Percentiles rank a stretch among this genome's conserved stretches.
Conservation (phyloP, 495 filamentous ascomycete genomes). For the Xylaria telfairii region DNA sequence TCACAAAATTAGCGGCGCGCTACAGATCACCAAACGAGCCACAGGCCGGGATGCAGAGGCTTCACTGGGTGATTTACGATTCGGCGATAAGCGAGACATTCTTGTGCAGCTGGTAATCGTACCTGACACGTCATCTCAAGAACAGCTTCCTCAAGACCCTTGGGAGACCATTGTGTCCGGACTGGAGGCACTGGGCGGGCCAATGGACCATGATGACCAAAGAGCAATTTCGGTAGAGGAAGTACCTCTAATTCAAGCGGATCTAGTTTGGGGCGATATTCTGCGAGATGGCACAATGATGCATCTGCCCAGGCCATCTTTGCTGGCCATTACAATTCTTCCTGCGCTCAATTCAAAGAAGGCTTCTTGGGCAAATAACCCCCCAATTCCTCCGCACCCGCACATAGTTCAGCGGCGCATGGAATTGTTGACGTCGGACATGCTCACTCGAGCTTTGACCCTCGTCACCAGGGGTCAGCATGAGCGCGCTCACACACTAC, state of each 20-base stretch:
- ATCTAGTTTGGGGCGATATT: conserved; percentile 92
- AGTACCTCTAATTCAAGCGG: conserved; percentile 93
- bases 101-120: conserved; percentile 93
- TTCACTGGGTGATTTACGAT: conserved; percentile 87
- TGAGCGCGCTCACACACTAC: conserved; percentile 87
- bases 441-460: conserved; percentile 91
- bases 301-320: conserved; percentile 85
- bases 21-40: conserved; percentile 97
- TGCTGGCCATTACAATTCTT: conserved; percentile 99
- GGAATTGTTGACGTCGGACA: conserved; percentile 97
- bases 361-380: conserved; percentile 66
- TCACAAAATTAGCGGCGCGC: conserved; percentile 95
- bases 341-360: conserved; percentile 71
- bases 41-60: conserved; percentile 96
- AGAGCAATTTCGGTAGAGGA: conserved; percentile 89
- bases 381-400: conserved; percentile 94
- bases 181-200: conserved; percentile 92
- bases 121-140: conserved; percentile 85
- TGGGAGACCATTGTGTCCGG: conserved; percentile 98
- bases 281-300: conserved; percentile 87
- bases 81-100: conserved; percentile 97
- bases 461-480: conserved; percentile 91
- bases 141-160: conserved; percentile 86
- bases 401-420: conserved; percentile 96
- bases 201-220: conserved; percentile 84